phyloP scores from a whole-genome alignment of 164 flowering plant species.

The Magnolia sinica region DNA sequence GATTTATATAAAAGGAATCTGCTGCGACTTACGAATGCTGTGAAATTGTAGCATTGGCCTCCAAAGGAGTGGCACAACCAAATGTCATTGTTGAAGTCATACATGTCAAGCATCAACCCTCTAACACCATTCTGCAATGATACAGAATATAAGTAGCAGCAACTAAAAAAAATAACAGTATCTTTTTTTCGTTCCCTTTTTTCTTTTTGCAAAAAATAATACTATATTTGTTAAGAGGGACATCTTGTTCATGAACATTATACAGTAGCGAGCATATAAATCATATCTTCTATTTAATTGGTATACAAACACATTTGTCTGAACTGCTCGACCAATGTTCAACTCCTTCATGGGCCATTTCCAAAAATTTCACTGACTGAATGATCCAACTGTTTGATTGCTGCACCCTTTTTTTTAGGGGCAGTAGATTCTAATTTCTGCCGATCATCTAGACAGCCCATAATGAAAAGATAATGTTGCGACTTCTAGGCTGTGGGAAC shows the following conservation, averaged over 20 bases:
- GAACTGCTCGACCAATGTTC: background rate
- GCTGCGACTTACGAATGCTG: slow-evolving; percentile 72
- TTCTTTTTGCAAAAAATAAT: too few species aligned
- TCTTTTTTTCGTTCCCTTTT: background rate
- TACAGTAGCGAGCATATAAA: background rate
- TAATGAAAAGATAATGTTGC: too few species aligned
- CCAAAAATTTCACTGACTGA: background rate
- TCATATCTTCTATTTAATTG: background rate
- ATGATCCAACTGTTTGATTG: background rate
- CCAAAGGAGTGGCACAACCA: slow-evolving; percentile 91
- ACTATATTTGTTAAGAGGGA: too few species aligned
- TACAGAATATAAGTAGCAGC: background rate
- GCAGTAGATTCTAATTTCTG: too few species aligned
- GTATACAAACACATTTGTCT: background rate
- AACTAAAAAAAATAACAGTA: background rate
- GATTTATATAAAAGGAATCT: background rate
- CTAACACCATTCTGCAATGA: slow-evolving; percentile 86
- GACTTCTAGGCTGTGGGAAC: too few species aligned
- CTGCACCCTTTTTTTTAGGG: too few species aligned
- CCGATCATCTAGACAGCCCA: too few species aligned
- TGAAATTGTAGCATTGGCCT: slow-evolving; percentile 66
- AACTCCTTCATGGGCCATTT: background rate
- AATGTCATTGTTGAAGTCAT: slow-evolving; percentile 73
- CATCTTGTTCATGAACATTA: too few species aligned
- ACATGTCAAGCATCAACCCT: slow-evolving; percentile 86